Percentiles rank a stretch among this genome's conserved stretches.
These are phyloP conservation scores for Rhizomucor pusillus DNA, from an alignment of 371 early-diverging fungal genomes.

Conservation along the genomic window DNA sequence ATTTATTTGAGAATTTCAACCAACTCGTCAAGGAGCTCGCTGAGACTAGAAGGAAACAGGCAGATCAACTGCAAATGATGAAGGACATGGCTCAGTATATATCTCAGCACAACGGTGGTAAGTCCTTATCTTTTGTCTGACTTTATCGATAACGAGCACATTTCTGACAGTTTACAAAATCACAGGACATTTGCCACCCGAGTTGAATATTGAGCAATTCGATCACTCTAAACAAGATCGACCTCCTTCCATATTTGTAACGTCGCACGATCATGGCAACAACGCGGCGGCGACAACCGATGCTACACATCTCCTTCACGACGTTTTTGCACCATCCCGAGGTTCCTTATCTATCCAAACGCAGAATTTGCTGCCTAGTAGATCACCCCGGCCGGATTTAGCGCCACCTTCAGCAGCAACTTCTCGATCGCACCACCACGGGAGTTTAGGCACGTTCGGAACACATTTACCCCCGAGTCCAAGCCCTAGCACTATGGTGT, in stretches of 20 bases:
- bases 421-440: conserved; percentile 3
- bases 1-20: conserved; percentile 66
- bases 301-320: conserved; percentile 5
- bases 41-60: conserved; percentile 65
- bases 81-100: conserved; percentile 61
- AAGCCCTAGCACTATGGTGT: conserved; percentile 15
- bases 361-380: conserved; percentile 10
- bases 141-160: conserved; percentile 7
- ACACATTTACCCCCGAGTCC: conserved; percentile 17
- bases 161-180: not conserved
- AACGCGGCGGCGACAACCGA: conserved; percentile 1
- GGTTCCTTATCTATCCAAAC: conserved; percentile 14
- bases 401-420: conserved; percentile 5
- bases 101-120: conserved; percentile 47
- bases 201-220: conserved; percentile 34
- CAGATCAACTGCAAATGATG: conserved; percentile 61
- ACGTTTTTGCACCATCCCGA: conserved; percentile 8
- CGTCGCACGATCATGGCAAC: conserved; percentile 42
- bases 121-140: conserved; percentile 12
- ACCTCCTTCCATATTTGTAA: conserved; percentile 62
- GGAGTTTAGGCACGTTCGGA: conserved; percentile 6
- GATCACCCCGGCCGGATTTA: conserved; percentile 7
- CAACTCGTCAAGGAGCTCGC: conserved; percentile 71
- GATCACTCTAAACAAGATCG: conserved; percentile 17
- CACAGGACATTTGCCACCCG: conserved; percentile 31